A percentile compares a stretch with the other conserved stretches of the same genome.
phyloP scores from a whole-genome alignment of 2,329 filamentous ascomycete genomes.

The Fusarium oligoseptatum region DNA sequence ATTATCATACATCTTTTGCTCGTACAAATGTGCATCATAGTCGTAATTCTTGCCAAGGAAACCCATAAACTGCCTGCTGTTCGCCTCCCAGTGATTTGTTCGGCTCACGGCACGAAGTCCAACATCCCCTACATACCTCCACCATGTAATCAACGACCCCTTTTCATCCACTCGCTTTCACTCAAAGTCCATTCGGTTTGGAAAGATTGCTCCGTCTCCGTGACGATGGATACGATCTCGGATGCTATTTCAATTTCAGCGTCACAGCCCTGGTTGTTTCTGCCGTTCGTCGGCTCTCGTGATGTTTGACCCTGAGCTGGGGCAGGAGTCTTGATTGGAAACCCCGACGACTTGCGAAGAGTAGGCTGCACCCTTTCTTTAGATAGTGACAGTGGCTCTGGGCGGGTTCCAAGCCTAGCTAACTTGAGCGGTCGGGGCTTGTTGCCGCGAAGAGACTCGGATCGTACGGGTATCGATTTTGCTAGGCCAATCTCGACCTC shows the following conservation, averaged over 20 bases:
- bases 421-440: neutral
- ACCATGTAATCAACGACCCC: neutral
- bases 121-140: neutral
- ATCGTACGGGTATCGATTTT: constrained; percentile 12
- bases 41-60: neutral
- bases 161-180: constrained; percentile 36
- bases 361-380: neutral
- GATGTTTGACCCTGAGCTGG: neutral
- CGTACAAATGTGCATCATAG: neutral
- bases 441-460: constrained; percentile 11
- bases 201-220: constrained; percentile 20
- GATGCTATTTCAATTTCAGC: neutral
- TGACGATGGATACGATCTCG: neutral
- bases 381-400: neutral
- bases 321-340: neutral
- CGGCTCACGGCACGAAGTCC: neutral
- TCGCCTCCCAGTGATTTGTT: neutral
- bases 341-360: neutral
- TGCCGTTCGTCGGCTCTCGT: neutral
- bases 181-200: constrained; percentile 27
- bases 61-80: neutral
- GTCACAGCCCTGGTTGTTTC: neutral
- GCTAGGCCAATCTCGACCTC: constrained; percentile 22
- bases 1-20: neutral
- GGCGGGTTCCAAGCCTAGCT: neutral